phyloP scores from a whole-genome alignment of 1,284 basidiomycete species.

The Pterula multifida region DNA sequence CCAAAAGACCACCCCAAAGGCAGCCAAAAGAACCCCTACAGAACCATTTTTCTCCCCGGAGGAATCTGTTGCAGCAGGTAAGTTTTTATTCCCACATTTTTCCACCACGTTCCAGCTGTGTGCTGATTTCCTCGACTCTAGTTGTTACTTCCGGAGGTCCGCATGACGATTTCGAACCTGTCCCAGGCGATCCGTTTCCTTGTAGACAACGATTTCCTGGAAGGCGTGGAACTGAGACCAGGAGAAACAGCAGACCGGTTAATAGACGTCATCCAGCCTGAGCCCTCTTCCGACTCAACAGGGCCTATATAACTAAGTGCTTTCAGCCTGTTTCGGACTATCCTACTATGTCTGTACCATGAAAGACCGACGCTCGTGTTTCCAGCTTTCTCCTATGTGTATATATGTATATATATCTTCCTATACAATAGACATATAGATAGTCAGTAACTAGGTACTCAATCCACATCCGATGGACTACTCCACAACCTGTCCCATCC shows the following conservation, averaged over 20 bases:
- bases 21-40: constrained; percentile 42
- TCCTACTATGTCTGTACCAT: too few species aligned
- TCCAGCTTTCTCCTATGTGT: too few species aligned
- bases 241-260: constrained; percentile 66
- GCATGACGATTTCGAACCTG: constrained; percentile 83
- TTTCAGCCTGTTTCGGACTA: too few species aligned
- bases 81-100: constrained; percentile 15
- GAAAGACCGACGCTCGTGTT: too few species aligned
- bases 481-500: background rate
- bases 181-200: constrained; percentile 91
- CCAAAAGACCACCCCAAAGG: constrained; percentile 21
- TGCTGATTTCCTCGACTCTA: constrained; percentile 17
- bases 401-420: too few species aligned
- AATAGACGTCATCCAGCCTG: constrained; percentile 36
- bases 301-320: too few species aligned
- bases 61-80: constrained; percentile 68
- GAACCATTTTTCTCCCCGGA: constrained; percentile 60
- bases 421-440: too few species aligned
- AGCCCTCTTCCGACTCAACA: too few species aligned
- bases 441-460: too few species aligned
- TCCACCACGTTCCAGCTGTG: background rate
- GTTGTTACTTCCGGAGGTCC: constrained; percentile 84
- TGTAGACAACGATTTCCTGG: constrained; percentile 85
- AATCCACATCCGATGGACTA: too few species aligned
- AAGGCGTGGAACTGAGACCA: constrained; percentile 69